A percentile compares a stretch with the other conserved stretches of the same genome.
Evolutionary conservation across 2,329 filamentous ascomycete species (phyloP).

Genomic region (Trichoderma endophyticum): DNA sequence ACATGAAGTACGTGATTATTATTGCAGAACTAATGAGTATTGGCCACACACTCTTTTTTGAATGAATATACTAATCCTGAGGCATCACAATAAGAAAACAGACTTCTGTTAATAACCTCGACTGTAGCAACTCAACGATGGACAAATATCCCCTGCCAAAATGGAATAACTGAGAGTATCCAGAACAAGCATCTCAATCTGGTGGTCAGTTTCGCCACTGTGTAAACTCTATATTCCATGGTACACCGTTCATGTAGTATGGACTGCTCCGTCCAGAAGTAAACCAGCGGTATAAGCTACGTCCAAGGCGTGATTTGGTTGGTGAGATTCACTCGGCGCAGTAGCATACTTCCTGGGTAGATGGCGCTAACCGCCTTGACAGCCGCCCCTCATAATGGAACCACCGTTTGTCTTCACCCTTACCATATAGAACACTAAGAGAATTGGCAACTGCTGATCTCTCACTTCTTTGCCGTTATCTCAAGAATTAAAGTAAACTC

Average conservation of each 20-base stretch:
- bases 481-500: not conserved
- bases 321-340: not conserved
- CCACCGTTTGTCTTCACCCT: not conserved
- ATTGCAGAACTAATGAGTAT: not conserved
- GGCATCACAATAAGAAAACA: not conserved
- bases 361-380: not conserved
- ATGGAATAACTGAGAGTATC: not conserved
- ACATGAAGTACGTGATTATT: not conserved
- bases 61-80: not conserved
- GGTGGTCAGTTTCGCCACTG: not conserved
- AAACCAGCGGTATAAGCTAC: not conserved
- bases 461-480: not conserved
- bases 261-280: no score
- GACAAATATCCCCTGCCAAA: not conserved
- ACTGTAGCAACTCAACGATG: not conserved
- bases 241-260: not conserved
- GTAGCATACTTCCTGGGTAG: not conserved
- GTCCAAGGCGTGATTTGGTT: not conserved
- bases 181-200: not conserved
- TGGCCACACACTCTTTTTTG: not conserved
- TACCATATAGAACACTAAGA: not conserved
- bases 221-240: not conserved
- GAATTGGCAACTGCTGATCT: not conserved
- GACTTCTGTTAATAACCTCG: not conserved
- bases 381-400: not conserved